Percentiles rank a stretch among this genome's conserved stretches.
These are phyloP conservation scores for Sporothrix pallida DNA, from an alignment of 2,329 filamentous ascomycete genomes.

Conservation along the genomic window DNA sequence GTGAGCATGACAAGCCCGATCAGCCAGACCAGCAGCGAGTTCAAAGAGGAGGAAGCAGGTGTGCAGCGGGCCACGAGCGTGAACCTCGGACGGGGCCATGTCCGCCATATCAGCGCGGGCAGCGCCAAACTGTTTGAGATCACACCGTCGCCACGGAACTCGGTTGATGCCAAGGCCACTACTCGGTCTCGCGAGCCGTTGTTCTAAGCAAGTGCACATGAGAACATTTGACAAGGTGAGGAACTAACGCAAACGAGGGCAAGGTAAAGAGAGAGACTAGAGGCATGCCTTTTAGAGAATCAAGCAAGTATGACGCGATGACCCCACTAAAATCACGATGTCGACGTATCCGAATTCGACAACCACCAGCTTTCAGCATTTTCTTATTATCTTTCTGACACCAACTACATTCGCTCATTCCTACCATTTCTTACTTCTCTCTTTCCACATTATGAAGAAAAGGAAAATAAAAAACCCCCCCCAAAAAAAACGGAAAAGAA, in stretches of 20 bases:
- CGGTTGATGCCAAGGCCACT: slow-evolving; percentile 54
- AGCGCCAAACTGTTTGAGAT: slow-evolving; percentile 77
- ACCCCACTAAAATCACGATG: not conserved
- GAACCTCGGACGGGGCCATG: slow-evolving; percentile 68
- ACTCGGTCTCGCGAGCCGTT: slow-evolving; percentile 4
- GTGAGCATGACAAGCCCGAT: slow-evolving; percentile 32
- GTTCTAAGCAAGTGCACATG: slow-evolving; percentile 18
- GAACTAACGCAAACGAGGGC: not conserved
- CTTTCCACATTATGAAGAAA: not conserved
- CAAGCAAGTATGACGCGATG: slow-evolving; percentile 21
- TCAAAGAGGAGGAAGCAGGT: slow-evolving; percentile 48
- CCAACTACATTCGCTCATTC: slow-evolving; percentile 44
- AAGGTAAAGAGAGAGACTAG: not conserved
- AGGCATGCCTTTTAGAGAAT: slow-evolving; percentile 37
- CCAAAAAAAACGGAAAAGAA: not conserved
- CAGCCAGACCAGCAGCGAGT: slow-evolving; percentile 38
- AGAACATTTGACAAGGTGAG: not conserved
- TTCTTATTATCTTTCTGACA: slow-evolving; percentile 34
- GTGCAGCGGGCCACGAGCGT: slow-evolving; percentile 73
- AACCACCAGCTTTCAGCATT: slow-evolving; percentile 36
- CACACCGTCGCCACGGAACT: slow-evolving; percentile 60
- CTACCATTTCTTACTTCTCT: slow-evolving; percentile 37
- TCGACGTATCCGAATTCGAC: not conserved
- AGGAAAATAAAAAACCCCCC: not conserved
- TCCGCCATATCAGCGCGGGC: slow-evolving; percentile 75